Base-by-base conservation (phyloP, 257 asterid species). In the Agastache rugosa region DNA sequence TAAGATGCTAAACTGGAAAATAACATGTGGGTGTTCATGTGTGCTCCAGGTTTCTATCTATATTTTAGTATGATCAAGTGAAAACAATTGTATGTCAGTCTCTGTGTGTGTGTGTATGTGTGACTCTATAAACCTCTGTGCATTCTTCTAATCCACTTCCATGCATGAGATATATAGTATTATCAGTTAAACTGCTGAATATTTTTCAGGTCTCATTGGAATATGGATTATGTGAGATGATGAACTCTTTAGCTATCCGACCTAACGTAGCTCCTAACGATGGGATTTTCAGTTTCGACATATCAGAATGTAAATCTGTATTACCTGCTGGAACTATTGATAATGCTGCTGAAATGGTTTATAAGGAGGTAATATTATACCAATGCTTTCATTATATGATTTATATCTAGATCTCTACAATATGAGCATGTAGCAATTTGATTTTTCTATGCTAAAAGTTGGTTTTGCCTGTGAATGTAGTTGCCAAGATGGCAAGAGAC, bases 401-500 rank as follows among this genome's bases (percentile, higher is more conserved):
- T n/a, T n/a, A n/a, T 31, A n/a, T 44, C 41, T 45, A 9, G 41
- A 51, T 54, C 75, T 60, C 11, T 41, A 15, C 15, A 23, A 37
- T 25, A 20, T 45, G 65, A 29, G 17, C 5, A 16, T 72, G 50
- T 58, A 1, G 9, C 42, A 65, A 39, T 29, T 41, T 29, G 11
- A 66, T 68, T 56, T 70, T 14, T 2, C 22, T 50, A 22, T 61
- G 55, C 45, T 83, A 11, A 75, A 70, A 39, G 10, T 64, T 51
- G 53, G 50, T n/a, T 60, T 41, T 50, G 39, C 59, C 71, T 76
- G 66, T 72, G 47, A 25, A 1, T 76, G 11, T 74, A 94, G 97
- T 80, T 91, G 78, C 98, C 97, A 25, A 70, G 77, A 70, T 93
- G 97, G 97, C 88, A 80, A 81, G 97, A 93, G 83, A 62, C 88